phyloP scores from a whole-genome alignment of 1,284 basidiomycete genomes.

The Stygiomarasmius scandens region DNA sequence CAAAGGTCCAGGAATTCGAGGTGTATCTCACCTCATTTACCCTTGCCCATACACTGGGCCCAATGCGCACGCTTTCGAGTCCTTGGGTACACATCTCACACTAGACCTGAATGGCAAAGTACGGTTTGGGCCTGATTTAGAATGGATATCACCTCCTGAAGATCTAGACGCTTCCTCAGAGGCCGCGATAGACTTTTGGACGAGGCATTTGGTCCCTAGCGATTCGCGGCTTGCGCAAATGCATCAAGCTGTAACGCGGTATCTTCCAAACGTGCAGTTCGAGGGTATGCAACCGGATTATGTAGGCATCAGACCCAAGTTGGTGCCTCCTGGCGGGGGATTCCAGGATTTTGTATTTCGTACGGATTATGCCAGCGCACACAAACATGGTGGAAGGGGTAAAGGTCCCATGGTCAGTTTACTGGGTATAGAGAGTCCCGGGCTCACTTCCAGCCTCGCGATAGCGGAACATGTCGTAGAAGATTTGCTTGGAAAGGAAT shows the following conservation, averaged over 20 bases:
- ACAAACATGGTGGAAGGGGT: slow-evolving; percentile 26
- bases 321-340: slow-evolving; percentile 71
- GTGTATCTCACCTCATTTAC: slow-evolving; percentile 83
- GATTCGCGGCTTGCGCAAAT: slow-evolving; percentile 68
- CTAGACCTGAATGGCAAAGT: slow-evolving; percentile 88
- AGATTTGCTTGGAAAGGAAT: slow-evolving; percentile 43
- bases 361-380: slow-evolving; percentile 46
- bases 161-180: slow-evolving; percentile 40
- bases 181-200: slow-evolving; percentile 74
- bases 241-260: slow-evolving; percentile 66
- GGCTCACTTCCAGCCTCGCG: slow-evolving; percentile 73
- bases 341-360: slow-evolving; percentile 87
- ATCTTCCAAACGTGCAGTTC: slow-evolving; percentile 72
- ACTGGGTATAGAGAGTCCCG: slow-evolving; percentile 79
- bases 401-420: slow-evolving; percentile 70
- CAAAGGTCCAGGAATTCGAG: slow-evolving; percentile 69
- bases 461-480: slow-evolving; percentile 75
- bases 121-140: slow-evolving; percentile 92
- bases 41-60: slow-evolving; percentile 76
- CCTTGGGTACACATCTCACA: slow-evolving; percentile 89
- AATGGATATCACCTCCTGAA: slow-evolving; percentile 73
- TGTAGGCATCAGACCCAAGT: slow-evolving; percentile 89
- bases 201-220: slow-evolving; percentile 65
- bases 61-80: slow-evolving; percentile 67
- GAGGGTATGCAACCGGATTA: slow-evolving; percentile 85